Percentiles rank a stretch among this genome's conserved stretches.
phyloP scores from a whole-genome alignment of 1,284 basidiomycete genomes.

The Amylostereum chailletii region DNA sequence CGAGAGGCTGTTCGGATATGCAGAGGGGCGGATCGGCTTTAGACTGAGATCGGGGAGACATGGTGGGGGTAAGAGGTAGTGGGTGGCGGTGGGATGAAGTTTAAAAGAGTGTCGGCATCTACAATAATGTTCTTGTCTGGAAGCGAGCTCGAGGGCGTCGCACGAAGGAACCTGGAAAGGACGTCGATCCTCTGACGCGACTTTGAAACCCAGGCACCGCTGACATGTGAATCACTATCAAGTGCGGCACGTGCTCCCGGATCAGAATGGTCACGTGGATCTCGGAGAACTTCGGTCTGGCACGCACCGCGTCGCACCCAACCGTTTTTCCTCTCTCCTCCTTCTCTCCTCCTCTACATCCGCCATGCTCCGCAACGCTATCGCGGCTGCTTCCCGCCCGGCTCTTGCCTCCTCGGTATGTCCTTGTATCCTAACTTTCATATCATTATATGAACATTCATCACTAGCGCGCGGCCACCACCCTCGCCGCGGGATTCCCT shows the following conservation, averaged over 20 bases:
- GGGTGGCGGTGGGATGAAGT: no score
- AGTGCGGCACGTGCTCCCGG: no score
- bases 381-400: constrained; percentile 51
- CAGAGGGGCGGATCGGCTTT: constrained; percentile 14
- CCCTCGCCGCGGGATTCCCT: constrained; percentile 75
- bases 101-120: no score
- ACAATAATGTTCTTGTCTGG: no score
- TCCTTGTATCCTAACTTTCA: constrained; percentile 5
- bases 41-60: no score
- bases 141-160: no score
- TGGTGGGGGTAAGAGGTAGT: no score
- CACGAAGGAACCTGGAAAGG: no score
- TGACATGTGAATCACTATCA: no score
- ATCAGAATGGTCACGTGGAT: no score
- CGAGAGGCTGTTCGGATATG: constrained; percentile 20
- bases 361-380: constrained; percentile 60
- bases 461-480: constrained; percentile 62
- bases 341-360: constrained; percentile 19
- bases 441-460: constrained; percentile 1
- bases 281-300: constrained; percentile 5
- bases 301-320: constrained; percentile 12
- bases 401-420: constrained; percentile 43
- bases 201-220: no score
- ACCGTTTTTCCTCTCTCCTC: constrained; percentile 19
- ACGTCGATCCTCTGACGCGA: no score